These are phyloP conservation scores for Umbelopsis sp. DNA, from an alignment of 371 early-diverging fungal genomes.

Conservation along the genomic window DNA sequence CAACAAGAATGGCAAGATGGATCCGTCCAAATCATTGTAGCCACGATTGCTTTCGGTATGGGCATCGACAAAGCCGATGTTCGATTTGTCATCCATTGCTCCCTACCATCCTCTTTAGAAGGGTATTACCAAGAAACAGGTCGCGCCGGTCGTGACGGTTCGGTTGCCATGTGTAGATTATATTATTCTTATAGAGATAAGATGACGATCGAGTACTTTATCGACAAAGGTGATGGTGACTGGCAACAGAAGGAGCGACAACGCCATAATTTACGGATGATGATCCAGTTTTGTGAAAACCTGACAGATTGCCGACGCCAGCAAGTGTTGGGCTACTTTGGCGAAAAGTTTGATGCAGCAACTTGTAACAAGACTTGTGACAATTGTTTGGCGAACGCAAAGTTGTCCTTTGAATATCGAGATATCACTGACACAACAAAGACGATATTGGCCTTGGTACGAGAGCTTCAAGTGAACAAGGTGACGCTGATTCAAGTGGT, in stretches of 20 bases:
- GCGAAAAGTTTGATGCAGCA: constrained; percentile 78
- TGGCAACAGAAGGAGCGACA: constrained; percentile 85
- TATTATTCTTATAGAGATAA: constrained; percentile 91
- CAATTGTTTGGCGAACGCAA: constrained; percentile 72
- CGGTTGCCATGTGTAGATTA: constrained; percentile 84
- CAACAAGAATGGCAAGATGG: constrained; percentile 92
- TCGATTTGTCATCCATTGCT: constrained; percentile 98
- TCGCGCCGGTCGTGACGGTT: constrained; percentile 98
- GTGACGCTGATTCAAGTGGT: constrained; percentile 78
- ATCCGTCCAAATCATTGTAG: constrained; percentile 81
- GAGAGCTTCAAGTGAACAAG: constrained; percentile 44
- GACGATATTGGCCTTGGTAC: constrained; percentile 59
- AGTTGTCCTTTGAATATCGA: constrained; percentile 15
- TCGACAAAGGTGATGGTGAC: constrained; percentile 87
- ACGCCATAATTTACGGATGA: constrained; percentile 84
- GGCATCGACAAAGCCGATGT: constrained; percentile 99
- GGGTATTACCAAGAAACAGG: constrained; percentile 99
- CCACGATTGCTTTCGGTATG: constrained; percentile 99
- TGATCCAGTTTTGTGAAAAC: constrained; percentile 97
- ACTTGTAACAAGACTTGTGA: constrained; percentile 92
- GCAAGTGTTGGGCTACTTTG: constrained; percentile 95
- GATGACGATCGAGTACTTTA: constrained; percentile 71
- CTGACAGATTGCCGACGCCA: constrained; percentile 91
- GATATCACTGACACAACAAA: constrained; percentile 56
- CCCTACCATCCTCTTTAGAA: constrained; percentile 95